These are phyloP conservation scores for Diversispora epigaea DNA, from an alignment of 192 early-diverging fungal genomes.

Conservation along the genomic window DNA sequence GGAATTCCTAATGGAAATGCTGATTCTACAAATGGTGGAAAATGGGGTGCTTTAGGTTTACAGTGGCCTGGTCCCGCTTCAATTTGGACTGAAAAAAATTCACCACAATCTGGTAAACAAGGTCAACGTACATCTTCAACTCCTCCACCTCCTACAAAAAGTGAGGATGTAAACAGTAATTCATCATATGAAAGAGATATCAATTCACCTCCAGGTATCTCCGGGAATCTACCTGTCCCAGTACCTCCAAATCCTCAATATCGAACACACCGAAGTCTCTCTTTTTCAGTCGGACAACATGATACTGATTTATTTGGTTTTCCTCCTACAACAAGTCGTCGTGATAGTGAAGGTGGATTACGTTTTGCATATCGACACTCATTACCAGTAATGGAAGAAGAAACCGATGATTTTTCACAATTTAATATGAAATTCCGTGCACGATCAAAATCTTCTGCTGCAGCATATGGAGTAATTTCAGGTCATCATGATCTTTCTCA, in stretches of 20 bases:
- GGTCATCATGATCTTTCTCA: constrained; percentile 47
- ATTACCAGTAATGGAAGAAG: constrained; percentile 53
- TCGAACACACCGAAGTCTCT: constrained; percentile 61
- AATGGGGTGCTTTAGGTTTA: constrained; percentile 57
- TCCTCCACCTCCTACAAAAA: constrained; percentile 29
- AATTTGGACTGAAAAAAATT: constrained; percentile 43
- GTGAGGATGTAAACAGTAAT: constrained; percentile 20
- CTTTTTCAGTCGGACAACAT: constrained; percentile 59
- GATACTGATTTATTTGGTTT: constrained; percentile 45
- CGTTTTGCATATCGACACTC: constrained; percentile 43
- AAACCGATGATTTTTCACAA: constrained; percentile 47
- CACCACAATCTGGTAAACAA: constrained; percentile 27
- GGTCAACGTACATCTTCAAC: constrained; percentile 30
- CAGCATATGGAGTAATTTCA: constrained; percentile 61
- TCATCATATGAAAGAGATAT: constrained; percentile 38
- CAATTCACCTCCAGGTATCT: constrained; percentile 43
- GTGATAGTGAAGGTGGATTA: constrained; percentile 42
- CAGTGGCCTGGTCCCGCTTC: constrained; percentile 47
- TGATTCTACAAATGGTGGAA: constrained; percentile 17
- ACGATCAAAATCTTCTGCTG: constrained; percentile 66
- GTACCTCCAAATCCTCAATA: constrained; percentile 48
- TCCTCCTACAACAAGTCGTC: constrained; percentile 19
- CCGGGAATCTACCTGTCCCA: constrained; percentile 38
- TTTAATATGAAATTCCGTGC: constrained; percentile 44
- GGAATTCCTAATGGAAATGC: constrained; percentile 18